These are phyloP conservation scores for Alternaria ventricosa DNA, from an alignment of 2,329 filamentous ascomycete genomes.

Conservation along the genomic window DNA sequence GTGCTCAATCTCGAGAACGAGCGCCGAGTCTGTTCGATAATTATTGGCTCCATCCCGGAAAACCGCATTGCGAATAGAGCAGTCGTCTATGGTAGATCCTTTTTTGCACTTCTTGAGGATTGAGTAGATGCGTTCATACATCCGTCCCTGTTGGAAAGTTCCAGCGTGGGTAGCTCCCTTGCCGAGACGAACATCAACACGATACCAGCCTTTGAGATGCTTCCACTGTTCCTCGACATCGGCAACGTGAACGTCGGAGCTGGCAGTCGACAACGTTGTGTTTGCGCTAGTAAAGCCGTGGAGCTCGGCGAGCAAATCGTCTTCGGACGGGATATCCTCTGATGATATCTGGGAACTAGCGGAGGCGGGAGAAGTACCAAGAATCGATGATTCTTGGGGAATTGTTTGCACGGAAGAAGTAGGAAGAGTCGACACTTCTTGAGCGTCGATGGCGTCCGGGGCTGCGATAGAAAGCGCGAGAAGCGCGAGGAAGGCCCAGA, in stretches of 20 bases:
- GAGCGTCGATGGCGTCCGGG: background rate
- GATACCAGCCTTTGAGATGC: conserved; percentile 4
- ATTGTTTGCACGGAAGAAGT: background rate
- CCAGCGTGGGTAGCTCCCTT: background rate
- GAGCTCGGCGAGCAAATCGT: background rate
- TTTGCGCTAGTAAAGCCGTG: background rate
- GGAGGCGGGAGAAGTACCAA: background rate
- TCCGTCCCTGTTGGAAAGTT: conserved; percentile 1
- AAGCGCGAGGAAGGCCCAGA: background rate
- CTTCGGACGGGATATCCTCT: background rate
- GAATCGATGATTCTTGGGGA: background rate
- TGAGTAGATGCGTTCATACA: conserved; percentile 5
- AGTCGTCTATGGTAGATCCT: background rate
- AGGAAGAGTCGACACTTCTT: background rate
- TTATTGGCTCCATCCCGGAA: background rate
- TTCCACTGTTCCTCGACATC: background rate
- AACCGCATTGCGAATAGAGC: background rate
- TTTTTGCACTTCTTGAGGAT: background rate
- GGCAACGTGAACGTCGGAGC: background rate
- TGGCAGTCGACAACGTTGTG: background rate
- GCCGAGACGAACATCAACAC: conserved; percentile 3
- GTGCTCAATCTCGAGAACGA: background rate
- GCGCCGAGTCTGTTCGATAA: background rate
- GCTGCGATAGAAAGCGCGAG: background rate
- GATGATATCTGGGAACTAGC: background rate